Evolutionary conservation across 2,329 filamentous ascomycete genomes (phyloP), one percentile per base, ranked within the genome.

Genomic region (Aspergillus tubingensis): DNA sequence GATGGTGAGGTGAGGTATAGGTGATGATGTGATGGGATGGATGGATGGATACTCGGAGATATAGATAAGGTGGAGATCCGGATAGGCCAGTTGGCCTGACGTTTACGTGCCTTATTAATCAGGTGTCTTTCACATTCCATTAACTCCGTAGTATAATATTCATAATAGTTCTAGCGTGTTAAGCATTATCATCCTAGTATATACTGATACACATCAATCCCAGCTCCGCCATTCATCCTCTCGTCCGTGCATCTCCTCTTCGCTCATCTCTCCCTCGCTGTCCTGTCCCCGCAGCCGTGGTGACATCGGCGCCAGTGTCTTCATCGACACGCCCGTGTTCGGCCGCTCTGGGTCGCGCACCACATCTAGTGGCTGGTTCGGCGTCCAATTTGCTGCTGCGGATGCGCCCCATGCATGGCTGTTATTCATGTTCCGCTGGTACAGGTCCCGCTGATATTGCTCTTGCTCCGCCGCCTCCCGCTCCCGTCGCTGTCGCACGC

Each of bases 271-370:
- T 5, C 32, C 32, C 32, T 36, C 32, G 5, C 32, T 36, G 32
- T 36, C 27, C 77, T 74, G 0, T 72, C 74, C 8, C 25, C 73
- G 64, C 2, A 70, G 70, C 1, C 75, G 70, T 10, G 77, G 76
- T 7, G 77, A 79, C 62, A 72, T 71, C 2, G 77, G 77, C 3
- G 72, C 68, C 38, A 79, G 67, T 0, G 77, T 79, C 62, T 77
- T 74, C 76, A 79, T 78, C 2, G 77, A 79, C 3, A 79, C 74
- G 2, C 76, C 76, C 1, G 77, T 78, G 8, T 70, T 64, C 4
- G 77, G 76, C 15, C 73, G 73, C 3, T 76, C 74, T 2, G 69
- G 63, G 8, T 69, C 60, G 32, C 63, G 57, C 7, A 62, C 60
- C 7, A 62, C 61, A 19, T 62, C 61, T 11, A 63, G 32, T 8